Base-by-base conservation (phyloP, 1,284 basidiomycete genomes). In the Malassezia arunalokei region DNA sequence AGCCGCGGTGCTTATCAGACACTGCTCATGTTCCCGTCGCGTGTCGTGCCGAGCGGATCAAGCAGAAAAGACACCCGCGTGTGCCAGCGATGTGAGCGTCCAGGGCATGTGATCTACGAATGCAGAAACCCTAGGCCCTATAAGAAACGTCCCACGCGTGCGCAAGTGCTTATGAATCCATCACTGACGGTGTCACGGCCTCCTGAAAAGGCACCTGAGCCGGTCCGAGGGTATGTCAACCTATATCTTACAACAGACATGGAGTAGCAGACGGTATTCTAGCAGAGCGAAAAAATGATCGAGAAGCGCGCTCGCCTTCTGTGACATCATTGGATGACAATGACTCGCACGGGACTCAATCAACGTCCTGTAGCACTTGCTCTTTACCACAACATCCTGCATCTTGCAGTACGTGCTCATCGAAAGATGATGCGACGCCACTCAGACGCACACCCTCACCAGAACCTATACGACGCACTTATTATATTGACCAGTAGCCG, bases 41-140 rank as follows among this genome's bases (percentile, higher is more conserved):
- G 53, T 6, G 33, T 50, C 14, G 20, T 24, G 20, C 20, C 20
- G 20, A 9, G 31, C 15, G 28, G 37, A 27, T 28, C 14, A 30
- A 11, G 48, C 32, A n/a, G 32, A 5, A 32, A 39, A n/a, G 30
- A 30, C 15, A 28, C 43, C 37, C 53, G 48, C 20, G 48, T 55
- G 24, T 55, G 47, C 32, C 48, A 50, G 31, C 42, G 43, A 20
- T 55, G 43, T 29, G 53, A 55, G n/a, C 37, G 38, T 24, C 38
- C 53, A 5, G 53, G 47, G 8, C 53, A 55, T 43, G 47, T 43
- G 5, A 50, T 55, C 27, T 55, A 49, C n/a, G 53, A 55, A 29
- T 49, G 53, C 43, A 49, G 50, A 20, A 55, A 55, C 31, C 47
- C 53, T 1, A 15, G 48, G 8, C 47, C 48, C 6, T 55, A 55